Evolutionary conservation across 2,329 filamentous ascomycete genomes (phyloP), one percentile per base, ranked within the genome.

Genomic region (Volutella citrinella): DNA sequence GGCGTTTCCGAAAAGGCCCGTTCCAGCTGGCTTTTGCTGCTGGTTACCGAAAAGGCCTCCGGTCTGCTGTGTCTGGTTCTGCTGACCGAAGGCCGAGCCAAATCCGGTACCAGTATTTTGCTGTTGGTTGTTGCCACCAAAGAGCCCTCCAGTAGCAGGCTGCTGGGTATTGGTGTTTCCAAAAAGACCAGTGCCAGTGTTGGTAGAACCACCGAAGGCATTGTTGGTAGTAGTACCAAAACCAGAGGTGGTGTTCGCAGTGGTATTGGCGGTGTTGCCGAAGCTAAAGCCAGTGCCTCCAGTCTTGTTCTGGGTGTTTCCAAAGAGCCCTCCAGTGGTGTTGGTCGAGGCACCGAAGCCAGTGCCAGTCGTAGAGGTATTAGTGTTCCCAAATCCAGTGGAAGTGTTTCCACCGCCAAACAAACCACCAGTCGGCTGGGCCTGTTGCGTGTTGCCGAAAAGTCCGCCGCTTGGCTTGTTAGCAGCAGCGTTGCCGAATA

Each of bases 21-120:
- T 60, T 3, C 55, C 52, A 11, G 58, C 58, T 12, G 57, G 57
- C 40, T 60, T 65, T 38, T 59, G 61, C 42, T 71, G 67, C 15
- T 53, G 60, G 40, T 56, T 61, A 14, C 71, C 73, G 42, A 76
- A 74, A 15, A 73, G 52, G 10, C 66, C 64, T 21, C 58, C 60
- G 19, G 57, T 52, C 20, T 59, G 59, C 26, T 60, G 57, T 7
- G 36, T 40, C 32, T 54, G 43, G 11, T 51, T 51, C 27, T 56
- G 49, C 24, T 55, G 49, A 14, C 65, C 67, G 40, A 73, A 70
- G 6, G 45, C 56, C 30, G 55, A 43, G 26, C 59, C 55, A 26
- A 62, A 45, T 4, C 40, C 49, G 27, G 35, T 35, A 19, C 47
- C 46, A 10, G 52, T 39, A 13, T 40, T 51, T 33, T 51, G 52